Base-by-base conservation (phyloP, 2,329 filamentous ascomycete species). In the Leptographium flavum region DNA sequence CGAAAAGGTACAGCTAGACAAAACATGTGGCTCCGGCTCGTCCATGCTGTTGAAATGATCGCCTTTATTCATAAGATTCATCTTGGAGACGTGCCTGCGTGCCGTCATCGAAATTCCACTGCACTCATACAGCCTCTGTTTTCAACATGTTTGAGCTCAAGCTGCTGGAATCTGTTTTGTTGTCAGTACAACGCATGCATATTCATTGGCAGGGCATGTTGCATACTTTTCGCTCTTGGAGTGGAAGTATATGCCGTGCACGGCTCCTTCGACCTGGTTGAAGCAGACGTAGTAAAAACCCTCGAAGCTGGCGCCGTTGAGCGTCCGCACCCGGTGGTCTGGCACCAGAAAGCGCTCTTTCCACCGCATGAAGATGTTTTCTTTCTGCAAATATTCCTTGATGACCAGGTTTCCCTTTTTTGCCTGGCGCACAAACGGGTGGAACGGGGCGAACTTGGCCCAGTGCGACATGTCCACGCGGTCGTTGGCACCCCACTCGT, bases 251-350 rank as follows among this genome's bases (percentile, higher is more conserved):
- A 96, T 94, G 17, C 92, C 92, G 57, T 79, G 88, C 35, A 98
- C 83, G 51, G 75, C 81, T 8, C 90, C 92, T 51, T 81, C 76
- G 41, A 87, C 68, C 63, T 96, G 90, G 62, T 96, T 94, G 68
- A 96, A 96, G 66, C 88, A 95, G 53, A 98, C 96, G 58, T 98
- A 98, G 61, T 96, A 98, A 60, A 98, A 98, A 0, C 92, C 92
- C 59, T 98, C 92, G 49, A 96, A 98, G 58, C 90, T 96, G 8
- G 92, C 92, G 17, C 92, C 92, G 30, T 79, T 84, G 50, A 98
- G 94, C 11, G 85, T 93, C 49, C 82, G 76, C 19, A 96, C 87
- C 15, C 85, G 77, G 60, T 98, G 92, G 57, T 98, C 88, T 2
- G 92, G 92, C 1, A 98, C 92, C 1, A 98, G 69, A 57, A 98